Conservation (phyloP, 768 basidiomycete genomes). For the Lentinula sp. region DNA sequence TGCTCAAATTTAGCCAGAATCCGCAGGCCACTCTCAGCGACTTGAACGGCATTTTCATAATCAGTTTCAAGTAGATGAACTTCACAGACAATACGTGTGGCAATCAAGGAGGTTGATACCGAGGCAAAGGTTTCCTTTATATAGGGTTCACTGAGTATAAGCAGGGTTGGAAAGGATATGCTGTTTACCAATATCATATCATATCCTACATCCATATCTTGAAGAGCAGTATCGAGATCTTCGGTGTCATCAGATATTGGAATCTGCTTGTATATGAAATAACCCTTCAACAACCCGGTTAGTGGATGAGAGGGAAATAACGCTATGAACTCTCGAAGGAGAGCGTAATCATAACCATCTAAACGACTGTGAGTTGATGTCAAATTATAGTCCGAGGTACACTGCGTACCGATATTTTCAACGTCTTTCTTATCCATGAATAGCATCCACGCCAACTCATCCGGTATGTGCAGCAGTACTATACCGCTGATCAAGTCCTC, state of each 20-base stretch:
- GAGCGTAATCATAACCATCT: constrained; percentile 57
- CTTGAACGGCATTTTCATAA: constrained; percentile 64
- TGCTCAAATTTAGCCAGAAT: constrained; percentile 47
- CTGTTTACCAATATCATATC: constrained; percentile 54
- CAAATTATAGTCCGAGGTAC: constrained; percentile 4
- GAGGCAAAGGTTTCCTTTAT: constrained; percentile 48
- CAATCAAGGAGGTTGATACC: constrained; percentile 54
- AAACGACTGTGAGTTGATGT: background rate
- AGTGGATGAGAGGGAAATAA: constrained; percentile 61
- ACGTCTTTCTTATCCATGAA: constrained; percentile 71
- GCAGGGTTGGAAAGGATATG: background rate
- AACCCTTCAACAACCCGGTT: constrained; percentile 55
- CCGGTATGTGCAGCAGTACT: constrained; percentile 67
- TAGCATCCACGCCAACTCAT: constrained; percentile 79
- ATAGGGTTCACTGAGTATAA: constrained; percentile 5
- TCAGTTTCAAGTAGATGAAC: constrained; percentile 67
- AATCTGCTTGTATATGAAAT: constrained; percentile 57
- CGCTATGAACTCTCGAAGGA: constrained; percentile 53
- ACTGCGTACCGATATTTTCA: constrained; percentile 53
- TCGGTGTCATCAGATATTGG: constrained; percentile 35
- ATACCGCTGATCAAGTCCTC: constrained; percentile 70
- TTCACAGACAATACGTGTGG: constrained; percentile 57
- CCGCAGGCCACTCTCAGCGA: constrained; percentile 65
- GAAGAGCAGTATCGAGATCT: constrained; percentile 22
- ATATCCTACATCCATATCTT: constrained; percentile 48